These are phyloP conservation scores for Rhizopogon salebrosus DNA, from an alignment of 768 basidiomycete genomes.

Conservation along the genomic window DNA sequence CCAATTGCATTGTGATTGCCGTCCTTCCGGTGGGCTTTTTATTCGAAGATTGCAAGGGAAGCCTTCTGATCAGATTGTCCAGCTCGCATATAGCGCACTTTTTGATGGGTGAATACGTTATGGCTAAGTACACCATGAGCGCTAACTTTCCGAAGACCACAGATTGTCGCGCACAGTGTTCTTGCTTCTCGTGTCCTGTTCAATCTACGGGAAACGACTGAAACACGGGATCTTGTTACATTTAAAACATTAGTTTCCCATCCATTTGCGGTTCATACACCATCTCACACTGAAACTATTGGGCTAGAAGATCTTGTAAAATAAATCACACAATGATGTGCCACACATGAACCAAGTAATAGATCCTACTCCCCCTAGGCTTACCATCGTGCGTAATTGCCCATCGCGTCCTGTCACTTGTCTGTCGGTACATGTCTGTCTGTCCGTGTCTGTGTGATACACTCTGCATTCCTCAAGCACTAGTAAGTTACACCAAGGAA, in stretches of 20 bases:
- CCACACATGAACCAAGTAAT: no score
- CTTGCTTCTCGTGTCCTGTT: slow-evolving; percentile 6
- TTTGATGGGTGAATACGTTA: not conserved
- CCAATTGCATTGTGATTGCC: not conserved
- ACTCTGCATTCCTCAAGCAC: no score
- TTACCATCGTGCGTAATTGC: no score
- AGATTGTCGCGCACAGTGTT: slow-evolving; percentile 3
- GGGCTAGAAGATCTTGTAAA: no score
- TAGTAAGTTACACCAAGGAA: slow-evolving; percentile 54
- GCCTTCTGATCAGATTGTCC: not conserved
- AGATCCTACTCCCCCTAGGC: no score
- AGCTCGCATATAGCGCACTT: not conserved
- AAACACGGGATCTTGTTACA: not conserved
- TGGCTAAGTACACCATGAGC: not conserved
- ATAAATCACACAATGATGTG: no score
- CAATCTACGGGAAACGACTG: slow-evolving; percentile 1
- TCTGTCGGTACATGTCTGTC: no score
- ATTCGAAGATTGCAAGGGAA: not conserved
- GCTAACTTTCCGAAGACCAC: not conserved
- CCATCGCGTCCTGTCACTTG: no score
- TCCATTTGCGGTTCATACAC: no score
- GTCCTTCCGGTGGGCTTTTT: not conserved
- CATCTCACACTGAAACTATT: no score
- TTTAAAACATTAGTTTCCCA: no score
- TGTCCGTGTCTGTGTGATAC: no score